A percentile compares a stretch with the other conserved stretches of the same genome.
Conservation (phyloP, 2,329 filamentous ascomycete species). For the Xylariales sp. region DNA sequence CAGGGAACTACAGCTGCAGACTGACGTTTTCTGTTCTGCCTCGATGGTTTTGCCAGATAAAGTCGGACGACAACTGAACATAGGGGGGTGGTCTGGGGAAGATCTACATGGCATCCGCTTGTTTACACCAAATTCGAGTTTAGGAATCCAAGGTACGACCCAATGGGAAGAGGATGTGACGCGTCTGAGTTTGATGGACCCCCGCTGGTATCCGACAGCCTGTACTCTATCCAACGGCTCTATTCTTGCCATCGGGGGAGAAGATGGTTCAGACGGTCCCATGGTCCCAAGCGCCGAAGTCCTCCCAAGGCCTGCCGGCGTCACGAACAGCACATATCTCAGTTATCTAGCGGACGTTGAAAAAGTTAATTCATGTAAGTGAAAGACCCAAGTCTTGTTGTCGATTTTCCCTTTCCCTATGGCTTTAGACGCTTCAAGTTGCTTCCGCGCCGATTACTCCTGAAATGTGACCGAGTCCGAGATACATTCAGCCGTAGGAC, state of each 20-base stretch:
- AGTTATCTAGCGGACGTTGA: conserved; percentile 51
- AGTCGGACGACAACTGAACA: conserved; percentile 52
- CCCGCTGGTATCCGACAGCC: conserved; percentile 51
- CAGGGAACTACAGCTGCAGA: conserved; percentile 50
- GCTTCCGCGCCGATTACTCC: too few species aligned
- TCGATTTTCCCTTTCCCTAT: too few species aligned
- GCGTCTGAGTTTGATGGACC: conserved; percentile 40
- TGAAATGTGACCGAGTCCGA: too few species aligned
- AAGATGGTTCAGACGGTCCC: conserved; percentile 47
- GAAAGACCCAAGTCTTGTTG: too few species aligned
- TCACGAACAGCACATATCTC: conserved; percentile 36
- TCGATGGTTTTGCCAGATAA: conserved; percentile 53
- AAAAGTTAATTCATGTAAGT: conserved; percentile 56
- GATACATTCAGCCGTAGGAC: too few species aligned
- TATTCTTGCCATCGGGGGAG: conserved; percentile 48
- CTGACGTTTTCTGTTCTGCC: conserved; percentile 56
- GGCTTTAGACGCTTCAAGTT: too few species aligned
- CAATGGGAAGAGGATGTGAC: conserved; percentile 51
- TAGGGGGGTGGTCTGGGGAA: conserved; percentile 53
- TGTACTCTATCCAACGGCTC: conserved; percentile 53
- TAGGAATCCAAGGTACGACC: conserved; percentile 42
- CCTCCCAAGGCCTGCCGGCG: conserved; percentile 38
- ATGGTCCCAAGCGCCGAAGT: conserved; percentile 49
- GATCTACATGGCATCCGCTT: conserved; percentile 50
- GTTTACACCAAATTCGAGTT: conserved; percentile 50